phyloP scores from a whole-genome alignment of 768 basidiomycete genomes.

The Clavulina sp. region DNA sequence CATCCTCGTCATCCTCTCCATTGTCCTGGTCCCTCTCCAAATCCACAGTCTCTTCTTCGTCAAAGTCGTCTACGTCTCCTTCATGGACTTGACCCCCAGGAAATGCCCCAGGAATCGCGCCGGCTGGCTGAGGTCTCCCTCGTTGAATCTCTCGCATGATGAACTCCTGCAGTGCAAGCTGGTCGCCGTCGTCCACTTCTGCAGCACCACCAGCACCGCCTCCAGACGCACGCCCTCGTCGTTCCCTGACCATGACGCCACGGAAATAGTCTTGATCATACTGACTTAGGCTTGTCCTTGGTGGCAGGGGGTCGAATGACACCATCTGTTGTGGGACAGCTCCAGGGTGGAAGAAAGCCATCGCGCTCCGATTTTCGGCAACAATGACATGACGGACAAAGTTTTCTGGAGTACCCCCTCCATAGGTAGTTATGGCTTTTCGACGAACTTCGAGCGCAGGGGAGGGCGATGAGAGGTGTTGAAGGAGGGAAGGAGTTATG shows the following conservation, averaged over 20 bases:
- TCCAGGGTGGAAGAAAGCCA: constrained; percentile 51
- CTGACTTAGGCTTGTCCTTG: constrained; percentile 33
- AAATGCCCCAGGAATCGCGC: neutral
- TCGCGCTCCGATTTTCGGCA: constrained; percentile 35
- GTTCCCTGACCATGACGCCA: constrained; percentile 15
- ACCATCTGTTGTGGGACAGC: constrained; percentile 37
- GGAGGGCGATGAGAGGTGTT: neutral
- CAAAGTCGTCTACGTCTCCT: neutral
- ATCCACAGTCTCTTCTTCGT: neutral
- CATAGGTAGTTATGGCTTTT: constrained; percentile 14
- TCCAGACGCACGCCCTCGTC: neutral
- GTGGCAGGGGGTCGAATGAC: constrained; percentile 80
- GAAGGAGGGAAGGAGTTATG: constrained; percentile 20
- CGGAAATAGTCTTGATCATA: constrained; percentile 68
- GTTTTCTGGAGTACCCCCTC: constrained; percentile 29
- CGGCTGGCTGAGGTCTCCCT: neutral
- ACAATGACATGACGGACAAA: constrained; percentile 64
- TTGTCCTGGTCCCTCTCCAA: neutral
- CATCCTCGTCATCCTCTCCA: neutral
- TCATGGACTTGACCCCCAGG: neutral
- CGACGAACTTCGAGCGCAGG: constrained; percentile 11
- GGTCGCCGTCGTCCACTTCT: neutral
- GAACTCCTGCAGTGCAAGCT: neutral
- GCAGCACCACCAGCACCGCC: neutral
- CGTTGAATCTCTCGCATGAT: neutral